A percentile compares a stretch with the other conserved stretches of the same genome.
phyloP scores from a whole-genome alignment of 2,329 filamentous ascomycete species.

The Aspergillus sp. region DNA sequence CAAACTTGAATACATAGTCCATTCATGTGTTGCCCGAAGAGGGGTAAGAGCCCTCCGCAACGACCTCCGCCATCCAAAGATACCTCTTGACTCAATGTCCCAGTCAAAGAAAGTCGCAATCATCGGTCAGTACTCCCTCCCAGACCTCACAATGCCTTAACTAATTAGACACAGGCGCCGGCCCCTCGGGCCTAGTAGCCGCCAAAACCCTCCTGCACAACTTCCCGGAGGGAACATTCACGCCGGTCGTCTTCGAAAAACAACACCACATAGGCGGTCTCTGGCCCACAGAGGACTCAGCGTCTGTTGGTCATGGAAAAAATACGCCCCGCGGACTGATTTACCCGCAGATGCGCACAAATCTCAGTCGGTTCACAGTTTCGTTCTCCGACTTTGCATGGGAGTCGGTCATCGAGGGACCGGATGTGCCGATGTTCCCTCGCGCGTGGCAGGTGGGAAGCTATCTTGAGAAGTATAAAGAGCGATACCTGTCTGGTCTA shows the following conservation, averaged over 20 bases:
- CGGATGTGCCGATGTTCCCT: constrained; percentile 62
- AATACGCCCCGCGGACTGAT: constrained; percentile 31
- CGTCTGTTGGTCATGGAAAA: constrained; percentile 30
- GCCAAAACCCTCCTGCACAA: constrained; percentile 71
- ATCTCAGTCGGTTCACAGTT: constrained; percentile 75
- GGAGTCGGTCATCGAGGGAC: constrained; percentile 47
- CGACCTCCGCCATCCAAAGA: neutral
- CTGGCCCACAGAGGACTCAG: constrained; percentile 63
- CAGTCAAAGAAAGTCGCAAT: constrained; percentile 51
- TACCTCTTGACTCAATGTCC: constrained; percentile 5
- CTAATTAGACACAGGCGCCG: constrained; percentile 53
- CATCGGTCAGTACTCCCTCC: constrained; percentile 38
- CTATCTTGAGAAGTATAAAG: constrained; percentile 66
- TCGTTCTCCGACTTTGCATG: constrained; percentile 63
- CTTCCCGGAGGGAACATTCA: constrained; percentile 53
- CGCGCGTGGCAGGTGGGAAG: constrained; percentile 72
- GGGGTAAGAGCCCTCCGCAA: neutral
- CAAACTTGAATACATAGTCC: too few relatives aligned
- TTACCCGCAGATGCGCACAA: constrained; percentile 58
- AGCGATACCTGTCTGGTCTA: constrained; percentile 52
- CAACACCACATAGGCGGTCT: constrained; percentile 68
- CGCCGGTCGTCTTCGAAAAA: constrained; percentile 68
- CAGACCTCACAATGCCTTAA: neutral
- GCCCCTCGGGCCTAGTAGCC: constrained; percentile 65
- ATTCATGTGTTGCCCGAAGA: too few relatives aligned